Evolutionary conservation across 768 basidiomycete genomes (phyloP).

Genomic region (Mycena leptocephala): DNA sequence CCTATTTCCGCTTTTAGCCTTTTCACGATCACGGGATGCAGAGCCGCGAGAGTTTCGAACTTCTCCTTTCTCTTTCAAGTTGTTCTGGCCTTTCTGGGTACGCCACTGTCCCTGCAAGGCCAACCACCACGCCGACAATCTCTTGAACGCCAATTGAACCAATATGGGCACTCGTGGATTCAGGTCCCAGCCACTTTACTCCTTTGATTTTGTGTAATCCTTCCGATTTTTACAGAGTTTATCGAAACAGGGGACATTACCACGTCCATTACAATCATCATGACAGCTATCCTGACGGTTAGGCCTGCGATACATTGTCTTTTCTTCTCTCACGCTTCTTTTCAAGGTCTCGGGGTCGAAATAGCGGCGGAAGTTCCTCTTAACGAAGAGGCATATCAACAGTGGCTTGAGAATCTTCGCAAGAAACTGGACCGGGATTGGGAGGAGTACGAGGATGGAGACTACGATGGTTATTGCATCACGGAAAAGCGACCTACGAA

Average conservation of each 20-base stretch:
- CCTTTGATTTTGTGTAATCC: background rate
- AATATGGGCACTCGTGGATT: conserved; percentile 40
- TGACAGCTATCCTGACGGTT: conserved; percentile 41
- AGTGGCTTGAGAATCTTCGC: conserved; percentile 32
- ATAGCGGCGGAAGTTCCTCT: conserved; percentile 38
- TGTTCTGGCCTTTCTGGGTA: too few relatives aligned
- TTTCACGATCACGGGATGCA: too few relatives aligned
- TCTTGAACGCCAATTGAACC: background rate
- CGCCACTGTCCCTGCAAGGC: too few relatives aligned
- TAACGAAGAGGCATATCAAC: conserved; percentile 25
- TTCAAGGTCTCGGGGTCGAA: conserved; percentile 37
- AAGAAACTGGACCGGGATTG: conserved; percentile 23
- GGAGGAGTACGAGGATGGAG: conserved; percentile 2
- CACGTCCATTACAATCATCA: conserved; percentile 36
- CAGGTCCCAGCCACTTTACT: background rate
- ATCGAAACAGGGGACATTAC: conserved; percentile 41
- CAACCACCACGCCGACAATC: too few relatives aligned
- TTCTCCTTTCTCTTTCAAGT: too few relatives aligned
- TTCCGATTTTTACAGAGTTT: conserved; percentile 17
- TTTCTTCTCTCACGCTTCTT: background rate
- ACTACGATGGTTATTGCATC: background rate
- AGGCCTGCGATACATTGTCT: background rate
- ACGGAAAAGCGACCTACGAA: conserved; percentile 23
- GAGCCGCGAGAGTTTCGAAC: too few relatives aligned
- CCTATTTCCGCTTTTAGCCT: too few relatives aligned